phyloP scores from a whole-genome alignment of 371 early-diverging fungal species.

The Syncephalastrum contaminatum region DNA sequence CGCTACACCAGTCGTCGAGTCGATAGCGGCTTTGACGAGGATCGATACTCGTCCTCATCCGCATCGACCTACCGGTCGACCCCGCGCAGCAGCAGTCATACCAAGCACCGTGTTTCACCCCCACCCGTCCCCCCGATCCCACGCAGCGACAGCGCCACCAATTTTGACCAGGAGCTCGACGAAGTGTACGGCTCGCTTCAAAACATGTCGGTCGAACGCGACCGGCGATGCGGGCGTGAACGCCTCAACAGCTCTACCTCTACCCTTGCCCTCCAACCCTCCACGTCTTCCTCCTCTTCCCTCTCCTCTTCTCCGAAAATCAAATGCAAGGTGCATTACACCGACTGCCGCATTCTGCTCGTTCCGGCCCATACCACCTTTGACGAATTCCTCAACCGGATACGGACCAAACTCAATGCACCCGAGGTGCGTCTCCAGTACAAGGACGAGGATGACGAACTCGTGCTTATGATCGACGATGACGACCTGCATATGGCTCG shows the following conservation, averaged over 20 bases:
- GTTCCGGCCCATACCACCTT: constrained; percentile 21
- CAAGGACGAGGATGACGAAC: constrained; percentile 85
- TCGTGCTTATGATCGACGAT: constrained; percentile 86
- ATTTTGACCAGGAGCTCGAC: constrained; percentile 32
- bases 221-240: constrained; percentile 13
- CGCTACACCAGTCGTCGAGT: constrained; percentile 23
- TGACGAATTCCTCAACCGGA: constrained; percentile 17
- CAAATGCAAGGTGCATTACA: constrained; percentile 22
- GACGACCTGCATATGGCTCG: constrained; percentile 88
- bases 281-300: constrained; percentile 21
- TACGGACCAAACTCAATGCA: constrained; percentile 24
- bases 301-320: constrained; percentile 18
- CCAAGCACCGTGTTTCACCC: constrained; percentile 16
- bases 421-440: constrained; percentile 67
- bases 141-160: constrained; percentile 5
- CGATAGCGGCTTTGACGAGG: constrained; percentile 44
- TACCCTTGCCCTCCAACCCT: background rate
- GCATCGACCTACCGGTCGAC: constrained; percentile 5
- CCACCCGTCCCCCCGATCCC: constrained; percentile 43
- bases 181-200: constrained; percentile 34
- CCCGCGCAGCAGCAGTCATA: constrained; percentile 15
- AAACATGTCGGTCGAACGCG: constrained; percentile 20
- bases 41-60: constrained; percentile 27
- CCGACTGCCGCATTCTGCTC: constrained; percentile 20
- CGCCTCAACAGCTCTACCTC: constrained; percentile 10